phyloP scores from a whole-genome alignment of 2,329 filamentous ascomycete genomes.

The Chaetomium globosum region DNA sequence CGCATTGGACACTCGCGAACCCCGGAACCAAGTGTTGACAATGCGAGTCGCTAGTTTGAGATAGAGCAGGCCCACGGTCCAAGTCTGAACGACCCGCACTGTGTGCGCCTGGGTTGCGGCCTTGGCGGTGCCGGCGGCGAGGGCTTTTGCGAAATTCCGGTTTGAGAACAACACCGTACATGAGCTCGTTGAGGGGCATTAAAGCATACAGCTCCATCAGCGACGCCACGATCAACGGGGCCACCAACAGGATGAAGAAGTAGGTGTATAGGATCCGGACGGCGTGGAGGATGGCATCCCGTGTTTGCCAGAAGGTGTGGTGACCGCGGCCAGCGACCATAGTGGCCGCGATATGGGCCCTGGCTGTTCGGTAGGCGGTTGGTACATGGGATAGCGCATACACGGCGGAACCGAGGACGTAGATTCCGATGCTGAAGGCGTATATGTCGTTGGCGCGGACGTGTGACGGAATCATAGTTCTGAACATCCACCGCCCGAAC shows the following conservation, averaged over 20 bases:
- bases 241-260: conserved; percentile 70
- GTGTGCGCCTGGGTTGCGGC: conserved; percentile 59
- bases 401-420: conserved; percentile 69
- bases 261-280: conserved; percentile 72
- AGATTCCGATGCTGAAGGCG: conserved; percentile 88
- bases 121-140: conserved; percentile 35
- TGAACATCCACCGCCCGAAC: conserved; percentile 79
- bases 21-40: conserved; percentile 66
- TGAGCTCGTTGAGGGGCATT: conserved; percentile 81
- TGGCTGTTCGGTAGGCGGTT: conserved; percentile 43
- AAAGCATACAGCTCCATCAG: conserved; percentile 87
- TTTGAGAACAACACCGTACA: conserved; percentile 47
- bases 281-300: conserved; percentile 41
- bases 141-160: conserved; percentile 40
- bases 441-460: conserved; percentile 91
- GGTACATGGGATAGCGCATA: conserved; percentile 63
- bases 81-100: conserved; percentile 86
- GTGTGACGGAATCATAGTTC: conserved; percentile 68
- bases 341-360: conserved; percentile 39
- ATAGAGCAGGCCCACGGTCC: conserved; percentile 90
- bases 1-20: conserved; percentile 72
- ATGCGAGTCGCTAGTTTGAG: conserved; percentile 76
- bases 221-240: conserved; percentile 78
- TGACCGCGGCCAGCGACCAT: conserved; percentile 40
- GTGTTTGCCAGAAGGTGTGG: conserved; percentile 40